These are phyloP conservation scores for Poterioochromonas sp. DNA, from an alignment of 352 stramenopile genomes.

Conservation along the genomic window DNA sequence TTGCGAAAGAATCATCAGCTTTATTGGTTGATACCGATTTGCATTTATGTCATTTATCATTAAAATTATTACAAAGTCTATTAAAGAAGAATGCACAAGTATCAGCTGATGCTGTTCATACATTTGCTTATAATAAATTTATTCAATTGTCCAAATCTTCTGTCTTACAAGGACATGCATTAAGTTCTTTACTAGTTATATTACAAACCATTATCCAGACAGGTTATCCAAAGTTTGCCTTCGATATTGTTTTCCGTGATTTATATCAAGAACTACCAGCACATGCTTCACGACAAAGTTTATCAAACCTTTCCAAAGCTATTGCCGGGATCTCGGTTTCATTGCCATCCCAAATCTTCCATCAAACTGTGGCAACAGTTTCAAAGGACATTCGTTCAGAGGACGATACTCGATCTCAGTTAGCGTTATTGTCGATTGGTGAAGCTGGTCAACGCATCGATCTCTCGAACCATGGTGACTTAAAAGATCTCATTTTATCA, in stretches of 20 bases:
- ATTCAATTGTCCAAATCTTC: constrained; percentile 76
- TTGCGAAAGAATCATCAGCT: constrained; percentile 73
- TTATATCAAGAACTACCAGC: constrained; percentile 44
- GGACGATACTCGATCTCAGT: constrained; percentile 43
- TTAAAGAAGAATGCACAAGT: constrained; percentile 58
- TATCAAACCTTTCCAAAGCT: constrained; percentile 41
- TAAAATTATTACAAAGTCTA: constrained; percentile 69
- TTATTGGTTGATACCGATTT: constrained; percentile 90
- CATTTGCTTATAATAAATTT: constrained; percentile 41
- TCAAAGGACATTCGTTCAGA: not conserved
- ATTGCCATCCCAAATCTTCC: constrained; percentile 35
- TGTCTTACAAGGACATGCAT: constrained; percentile 74
- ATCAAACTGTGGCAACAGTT: constrained; percentile 41
- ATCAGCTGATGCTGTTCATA: constrained; percentile 57
- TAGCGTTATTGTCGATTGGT: constrained; percentile 84
- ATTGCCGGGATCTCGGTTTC: not conserved
- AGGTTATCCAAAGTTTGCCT: constrained; percentile 53
- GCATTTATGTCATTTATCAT: constrained; percentile 83
- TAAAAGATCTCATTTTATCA: constrained; percentile 37
- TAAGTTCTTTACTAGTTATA: constrained; percentile 60
- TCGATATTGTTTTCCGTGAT: constrained; percentile 68
- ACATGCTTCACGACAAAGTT: not conserved
- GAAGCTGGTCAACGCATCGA: constrained; percentile 85
- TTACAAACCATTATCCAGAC: constrained; percentile 52
- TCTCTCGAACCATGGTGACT: constrained; percentile 62